Conservation (phyloP, 2,329 filamentous ascomycete species). For the Colletotrichum karsti region DNA sequence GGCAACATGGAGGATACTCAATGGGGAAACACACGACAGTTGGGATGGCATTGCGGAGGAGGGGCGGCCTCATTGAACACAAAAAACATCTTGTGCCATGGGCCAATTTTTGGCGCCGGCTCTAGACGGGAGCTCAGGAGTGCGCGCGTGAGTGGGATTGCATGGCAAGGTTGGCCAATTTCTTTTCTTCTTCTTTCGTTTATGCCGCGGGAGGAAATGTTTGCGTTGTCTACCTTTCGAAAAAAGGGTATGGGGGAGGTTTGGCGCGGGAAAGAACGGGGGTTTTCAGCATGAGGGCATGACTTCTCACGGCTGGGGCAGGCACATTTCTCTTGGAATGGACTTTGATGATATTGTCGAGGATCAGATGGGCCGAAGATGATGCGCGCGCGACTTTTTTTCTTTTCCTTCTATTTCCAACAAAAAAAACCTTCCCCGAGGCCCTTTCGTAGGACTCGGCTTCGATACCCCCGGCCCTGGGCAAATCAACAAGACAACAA, state of each 20-base stretch:
- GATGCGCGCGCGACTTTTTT: neutral
- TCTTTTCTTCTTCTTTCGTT: conserved; percentile 33
- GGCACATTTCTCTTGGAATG: conserved; percentile 21
- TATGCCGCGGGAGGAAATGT: neutral
- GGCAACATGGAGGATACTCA: neutral
- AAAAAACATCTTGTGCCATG: neutral
- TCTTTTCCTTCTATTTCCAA: neutral
- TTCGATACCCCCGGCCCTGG: conserved; percentile 24
- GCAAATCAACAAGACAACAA: conserved; percentile 18
- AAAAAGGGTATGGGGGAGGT: neutral
- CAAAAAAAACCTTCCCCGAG: neutral
- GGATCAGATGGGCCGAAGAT: conserved; percentile 7
- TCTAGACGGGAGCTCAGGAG: neutral
- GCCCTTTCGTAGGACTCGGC: conserved; percentile 23
- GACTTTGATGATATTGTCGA: conserved; percentile 27
- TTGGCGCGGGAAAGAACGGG: neutral
- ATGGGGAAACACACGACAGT: neutral
- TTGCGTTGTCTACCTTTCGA: neutral
- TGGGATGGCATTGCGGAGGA: conserved; percentile 8
- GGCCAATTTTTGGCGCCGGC: neutral
- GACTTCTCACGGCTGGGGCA: conserved; percentile 27
- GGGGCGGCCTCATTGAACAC: conserved; percentile 16
- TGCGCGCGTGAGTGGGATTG: conserved; percentile 34
- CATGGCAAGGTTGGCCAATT: conserved; percentile 22
- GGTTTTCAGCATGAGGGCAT: conserved; percentile 24